Percentiles rank a stretch among this genome's conserved stretches.
These are phyloP conservation scores for Neolentinus lepideus DNA, from an alignment of 1,284 basidiomycete species.

Conservation along the genomic window DNA sequence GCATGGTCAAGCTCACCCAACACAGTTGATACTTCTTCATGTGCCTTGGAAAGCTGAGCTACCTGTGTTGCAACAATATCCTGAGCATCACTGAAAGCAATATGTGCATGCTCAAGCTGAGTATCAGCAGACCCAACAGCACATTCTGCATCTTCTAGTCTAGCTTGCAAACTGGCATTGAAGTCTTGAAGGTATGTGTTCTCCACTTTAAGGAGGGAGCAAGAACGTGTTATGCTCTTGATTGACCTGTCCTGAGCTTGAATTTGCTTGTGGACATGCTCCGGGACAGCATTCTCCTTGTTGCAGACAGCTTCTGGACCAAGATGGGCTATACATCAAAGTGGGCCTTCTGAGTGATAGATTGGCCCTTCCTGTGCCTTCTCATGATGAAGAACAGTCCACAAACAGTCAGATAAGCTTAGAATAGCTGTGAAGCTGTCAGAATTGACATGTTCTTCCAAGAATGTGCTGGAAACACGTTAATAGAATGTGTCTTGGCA, in stretches of 20 bases:
- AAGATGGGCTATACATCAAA: neutral
- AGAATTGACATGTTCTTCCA: neutral
- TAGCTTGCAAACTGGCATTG: neutral
- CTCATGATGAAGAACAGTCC: neutral
- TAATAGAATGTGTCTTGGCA: neutral
- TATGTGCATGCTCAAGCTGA: neutral
- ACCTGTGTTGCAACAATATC: neutral
- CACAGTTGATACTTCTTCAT: neutral
- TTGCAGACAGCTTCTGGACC: neutral
- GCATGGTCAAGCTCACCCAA: neutral
- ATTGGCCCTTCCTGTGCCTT: neutral
- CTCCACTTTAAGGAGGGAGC: neutral
- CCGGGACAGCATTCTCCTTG: neutral
- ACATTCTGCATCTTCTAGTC: neutral
- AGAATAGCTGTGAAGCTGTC: neutral
- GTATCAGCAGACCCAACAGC: neutral
- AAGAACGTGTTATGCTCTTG: neutral
- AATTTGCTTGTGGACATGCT: neutral
- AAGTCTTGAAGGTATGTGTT: neutral
- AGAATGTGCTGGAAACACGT: neutral
- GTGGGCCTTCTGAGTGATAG: neutral
- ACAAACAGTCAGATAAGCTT: neutral
- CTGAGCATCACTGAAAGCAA: neutral
- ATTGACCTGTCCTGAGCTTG: neutral
- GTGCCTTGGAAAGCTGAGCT: neutral